Percentiles rank a stretch among this genome's conserved stretches.
Evolutionary conservation across 2,329 filamentous ascomycete genomes (phyloP).

Genomic region (Colletotrichum plurivorum): DNA sequence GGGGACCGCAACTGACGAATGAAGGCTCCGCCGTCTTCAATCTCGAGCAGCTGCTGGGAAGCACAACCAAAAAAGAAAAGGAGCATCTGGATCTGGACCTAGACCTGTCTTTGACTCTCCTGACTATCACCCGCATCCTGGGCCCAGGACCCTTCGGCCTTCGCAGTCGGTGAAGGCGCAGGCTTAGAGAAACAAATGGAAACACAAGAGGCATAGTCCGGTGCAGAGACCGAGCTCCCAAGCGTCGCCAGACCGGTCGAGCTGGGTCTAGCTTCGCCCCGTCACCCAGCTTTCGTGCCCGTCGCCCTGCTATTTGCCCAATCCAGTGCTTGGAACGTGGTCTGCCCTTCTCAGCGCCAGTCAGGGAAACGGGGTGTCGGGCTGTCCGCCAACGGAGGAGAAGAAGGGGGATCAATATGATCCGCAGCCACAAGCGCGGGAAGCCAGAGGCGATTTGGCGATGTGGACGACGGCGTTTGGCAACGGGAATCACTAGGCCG

Average conservation of each 20-base stretch:
- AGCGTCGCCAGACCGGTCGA: slow-evolving; percentile 14
- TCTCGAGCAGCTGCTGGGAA: slow-evolving; percentile 3
- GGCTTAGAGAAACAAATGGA: slow-evolving; percentile 11
- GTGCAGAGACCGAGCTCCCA: slow-evolving; percentile 13
- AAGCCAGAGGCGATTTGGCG: not conserved
- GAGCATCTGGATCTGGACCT: not conserved
- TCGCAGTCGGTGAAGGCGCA: slow-evolving; percentile 24
- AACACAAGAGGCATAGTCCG: slow-evolving; percentile 17
- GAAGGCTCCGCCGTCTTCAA: not conserved
- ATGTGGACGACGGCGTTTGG: slow-evolving; percentile 21
- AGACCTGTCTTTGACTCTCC: slow-evolving; percentile 20
- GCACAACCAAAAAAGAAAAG: slow-evolving; percentile 1
- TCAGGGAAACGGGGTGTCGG: slow-evolving; percentile 18
- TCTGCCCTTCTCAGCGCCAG: not conserved
- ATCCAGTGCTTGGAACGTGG: slow-evolving; percentile 12
- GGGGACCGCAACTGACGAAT: slow-evolving; percentile 12
- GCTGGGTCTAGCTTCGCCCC: slow-evolving; percentile 10
- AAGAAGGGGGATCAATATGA: slow-evolving; percentile 11
- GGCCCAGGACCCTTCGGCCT: slow-evolving; percentile 14
- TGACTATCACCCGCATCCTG: slow-evolving; percentile 3
- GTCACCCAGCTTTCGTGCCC: not conserved
- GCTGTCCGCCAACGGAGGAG: slow-evolving; percentile 6
- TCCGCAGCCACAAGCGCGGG: slow-evolving; percentile 31
- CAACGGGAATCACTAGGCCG: slow-evolving; percentile 2
- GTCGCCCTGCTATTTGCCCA: slow-evolving; percentile 7